A percentile compares a stretch with the other conserved stretches of the same genome.
phyloP scores from a whole-genome alignment of 768 basidiomycete genomes.

The Termitomyces eurrhizus region DNA sequence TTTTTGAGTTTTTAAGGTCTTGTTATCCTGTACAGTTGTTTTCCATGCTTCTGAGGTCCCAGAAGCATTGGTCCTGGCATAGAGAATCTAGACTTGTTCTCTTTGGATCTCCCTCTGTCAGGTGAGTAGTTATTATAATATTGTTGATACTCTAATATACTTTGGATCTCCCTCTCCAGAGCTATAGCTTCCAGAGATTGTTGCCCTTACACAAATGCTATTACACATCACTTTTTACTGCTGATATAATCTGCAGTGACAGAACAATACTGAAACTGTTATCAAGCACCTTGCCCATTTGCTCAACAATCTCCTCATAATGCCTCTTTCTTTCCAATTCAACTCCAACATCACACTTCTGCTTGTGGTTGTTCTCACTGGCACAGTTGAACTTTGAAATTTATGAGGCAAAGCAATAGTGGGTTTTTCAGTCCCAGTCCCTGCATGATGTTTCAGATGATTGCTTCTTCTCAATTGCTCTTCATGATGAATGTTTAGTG shows the following conservation, averaged over 20 bases:
- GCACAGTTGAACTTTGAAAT: background rate
- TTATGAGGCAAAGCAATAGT: background rate
- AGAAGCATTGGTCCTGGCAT: too few relatives aligned
- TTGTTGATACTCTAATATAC: too few relatives aligned
- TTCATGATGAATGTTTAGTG: background rate
- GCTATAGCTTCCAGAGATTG: too few relatives aligned
- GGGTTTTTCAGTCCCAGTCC: background rate
- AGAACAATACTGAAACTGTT: background rate
- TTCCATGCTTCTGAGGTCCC: too few relatives aligned
- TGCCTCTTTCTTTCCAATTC: background rate
- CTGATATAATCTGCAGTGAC: background rate
- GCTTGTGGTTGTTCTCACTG: background rate
- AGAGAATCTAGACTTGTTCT: too few relatives aligned
- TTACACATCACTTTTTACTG: background rate
- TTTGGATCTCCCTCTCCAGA: too few relatives aligned
- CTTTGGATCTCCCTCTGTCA: too few relatives aligned
- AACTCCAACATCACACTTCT: background rate
- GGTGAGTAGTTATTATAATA: too few relatives aligned
- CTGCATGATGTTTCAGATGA: background rate
- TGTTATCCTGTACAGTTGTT: too few relatives aligned
- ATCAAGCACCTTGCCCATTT: background rate
- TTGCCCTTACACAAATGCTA: too few relatives aligned
- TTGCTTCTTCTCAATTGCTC: background rate
- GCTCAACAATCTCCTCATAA: background rate
- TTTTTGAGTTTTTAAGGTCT: too few relatives aligned